A percentile compares a stretch with the other conserved stretches of the same genome.
Conservation (phyloP, 345 rosid species). For the Eucalyptus albens region DNA sequence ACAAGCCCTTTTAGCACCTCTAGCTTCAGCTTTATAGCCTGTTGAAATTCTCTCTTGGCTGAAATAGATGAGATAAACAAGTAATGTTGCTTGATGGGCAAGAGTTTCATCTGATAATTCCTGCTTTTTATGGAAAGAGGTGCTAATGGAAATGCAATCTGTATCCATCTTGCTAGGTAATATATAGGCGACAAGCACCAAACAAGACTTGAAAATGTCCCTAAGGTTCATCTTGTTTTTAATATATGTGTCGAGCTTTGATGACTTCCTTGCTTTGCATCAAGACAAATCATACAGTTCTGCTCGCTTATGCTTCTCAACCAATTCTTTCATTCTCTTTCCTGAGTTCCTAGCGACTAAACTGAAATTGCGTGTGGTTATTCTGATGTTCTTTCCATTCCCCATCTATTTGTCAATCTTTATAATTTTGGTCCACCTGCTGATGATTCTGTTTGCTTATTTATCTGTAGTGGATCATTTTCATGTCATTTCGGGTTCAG, state of each 20-base stretch:
- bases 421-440: not conserved
- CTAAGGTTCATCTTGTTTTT: not conserved
- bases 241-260: not conserved
- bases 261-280: not conserved
- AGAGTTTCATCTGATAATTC: not conserved
- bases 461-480: not conserved
- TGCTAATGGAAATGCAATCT: not conserved
- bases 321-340: not conserved
- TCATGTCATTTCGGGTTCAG: not conserved
- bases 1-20: not conserved
- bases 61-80: not conserved
- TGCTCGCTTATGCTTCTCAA: not conserved
- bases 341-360: not conserved
- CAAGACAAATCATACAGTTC: not conserved
- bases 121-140: not conserved
- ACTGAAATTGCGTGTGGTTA: not conserved
- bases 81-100: not conserved
- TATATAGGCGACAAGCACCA: not conserved
- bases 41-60: not conserved
- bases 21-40: not conserved
- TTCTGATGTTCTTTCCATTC: not conserved
- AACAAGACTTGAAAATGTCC: not conserved
- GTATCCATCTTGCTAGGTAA: not conserved
- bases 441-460: not conserved
- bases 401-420: not conserved